Base-by-base conservation (phyloP, 306 rosid genomes). In the Fragaria vesca region DNA sequence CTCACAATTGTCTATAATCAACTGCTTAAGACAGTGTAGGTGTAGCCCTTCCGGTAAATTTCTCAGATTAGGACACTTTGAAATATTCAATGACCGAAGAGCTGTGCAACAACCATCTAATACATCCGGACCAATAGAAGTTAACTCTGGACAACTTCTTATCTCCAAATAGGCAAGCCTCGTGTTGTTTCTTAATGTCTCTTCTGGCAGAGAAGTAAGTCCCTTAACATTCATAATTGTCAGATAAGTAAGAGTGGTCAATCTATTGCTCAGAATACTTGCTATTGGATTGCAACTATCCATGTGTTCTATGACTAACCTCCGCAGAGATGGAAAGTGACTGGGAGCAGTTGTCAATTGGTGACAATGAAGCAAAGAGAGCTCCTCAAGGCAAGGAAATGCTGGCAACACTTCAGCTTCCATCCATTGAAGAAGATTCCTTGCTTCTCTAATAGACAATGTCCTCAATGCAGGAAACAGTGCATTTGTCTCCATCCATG, bases 361-460 rank as follows among this genome's bases (percentile, higher is more conserved):
- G 7, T 2, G 0, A 1, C 55, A 69, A 2, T 2, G 2, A 4
- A 7, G 0, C 8, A 69, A 0, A 3, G 0, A 1, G 42, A 46
- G 26, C 58, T 71, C 26, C 74, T 71, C 61, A 0, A 71, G 74
- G 26, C 74, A 47, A 47, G 74, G 74, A 47, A 70, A 70, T 3
- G 4, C 43, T 11, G 54, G 54, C 54, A 48, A 15, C 17, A 48
- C 18, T 48, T 3, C 18, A 12, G 54, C 73, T 28, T 70, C 74
- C 74, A 2, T 3, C 60, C 74, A 70, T 46, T 16, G 50, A 46
- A 46, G 50, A 46, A 69, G 24, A 10, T 24, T 12, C 13, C 13
- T 2, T 1, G 11, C 30, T 2, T 1, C 47, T 0, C 12, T 46
- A 42, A 42, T 68, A 20, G 4, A 4, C 47, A 69, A 15, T 46